Evolutionary conservation across 768 basidiomycete genomes (phyloP).

Genomic region (Chiua virens): DNA sequence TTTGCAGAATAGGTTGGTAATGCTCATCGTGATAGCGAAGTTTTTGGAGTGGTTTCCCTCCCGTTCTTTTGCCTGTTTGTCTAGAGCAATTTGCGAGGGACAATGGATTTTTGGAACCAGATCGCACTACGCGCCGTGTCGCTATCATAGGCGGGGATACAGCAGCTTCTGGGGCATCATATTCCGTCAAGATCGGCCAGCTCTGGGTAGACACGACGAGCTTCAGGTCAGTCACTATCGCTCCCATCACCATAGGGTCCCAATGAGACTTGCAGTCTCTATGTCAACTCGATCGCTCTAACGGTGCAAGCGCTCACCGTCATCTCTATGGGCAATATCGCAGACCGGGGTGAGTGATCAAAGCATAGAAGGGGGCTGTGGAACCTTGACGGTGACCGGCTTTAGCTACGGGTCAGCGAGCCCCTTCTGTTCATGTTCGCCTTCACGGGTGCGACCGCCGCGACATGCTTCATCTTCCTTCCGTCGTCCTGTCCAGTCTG

Average conservation of each 20-base stretch:
- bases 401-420: conserved; percentile 68
- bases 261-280: conserved; percentile 54
- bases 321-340: conserved; percentile 90
- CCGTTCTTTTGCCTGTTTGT: conserved; percentile 83
- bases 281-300: conserved; percentile 85
- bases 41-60: conserved; percentile 77
- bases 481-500: conserved; percentile 72
- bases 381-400: no score
- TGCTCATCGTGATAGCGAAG: no score
- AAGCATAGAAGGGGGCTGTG: no score
- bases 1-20: no score
- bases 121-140: conserved; percentile 58
- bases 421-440: conserved; percentile 76
- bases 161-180: conserved; percentile 46
- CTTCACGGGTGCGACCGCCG: conserved; percentile 62
- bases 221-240: conserved; percentile 62
- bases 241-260: not conserved
- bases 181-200: conserved; percentile 82
- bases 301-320: conserved; percentile 91
- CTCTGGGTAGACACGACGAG: conserved; percentile 89
- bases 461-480: conserved; percentile 70
- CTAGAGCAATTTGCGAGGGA: conserved; percentile 88
- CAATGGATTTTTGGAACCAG: conserved; percentile 78
- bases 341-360: conserved; percentile 76
- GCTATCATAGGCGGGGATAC: conserved; percentile 11